These are phyloP conservation scores for Phlegmacium glaucopus DNA, from an alignment of 768 basidiomycete species.

Conservation along the genomic window DNA sequence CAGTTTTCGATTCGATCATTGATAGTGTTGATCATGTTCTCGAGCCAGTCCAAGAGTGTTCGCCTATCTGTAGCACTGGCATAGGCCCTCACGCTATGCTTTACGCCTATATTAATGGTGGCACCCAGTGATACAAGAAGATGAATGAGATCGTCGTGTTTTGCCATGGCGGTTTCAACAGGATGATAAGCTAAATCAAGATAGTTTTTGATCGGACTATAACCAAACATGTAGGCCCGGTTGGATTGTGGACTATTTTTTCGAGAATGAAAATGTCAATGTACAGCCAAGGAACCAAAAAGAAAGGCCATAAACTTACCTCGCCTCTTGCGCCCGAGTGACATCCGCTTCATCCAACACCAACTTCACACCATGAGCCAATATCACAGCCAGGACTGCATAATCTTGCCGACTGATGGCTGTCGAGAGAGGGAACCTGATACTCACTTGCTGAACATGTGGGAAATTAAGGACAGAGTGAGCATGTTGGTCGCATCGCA, in stretches of 20 bases:
- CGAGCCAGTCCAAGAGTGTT: slow-evolving; percentile 38
- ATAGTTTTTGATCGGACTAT: slow-evolving; percentile 19
- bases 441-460: slow-evolving; percentile 16
- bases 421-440: slow-evolving; percentile 34
- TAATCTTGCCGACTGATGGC: slow-evolving; percentile 33
- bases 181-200: slow-evolving; percentile 28
- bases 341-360: slow-evolving; percentile 32
- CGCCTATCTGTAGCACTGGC: slow-evolving; percentile 14
- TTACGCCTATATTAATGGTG: slow-evolving; percentile 30
- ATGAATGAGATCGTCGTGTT: slow-evolving; percentile 34
- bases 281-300: background rate
- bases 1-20: slow-evolving; percentile 21
- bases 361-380: slow-evolving; percentile 40
- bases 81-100: slow-evolving; percentile 17
- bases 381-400: slow-evolving; percentile 32
- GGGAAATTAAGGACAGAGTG: slow-evolving; percentile 38
- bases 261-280: background rate
- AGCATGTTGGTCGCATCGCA: slow-evolving; percentile 40
- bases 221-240: slow-evolving; percentile 14
- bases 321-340: slow-evolving; percentile 28
- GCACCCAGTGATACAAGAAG: slow-evolving; percentile 37
- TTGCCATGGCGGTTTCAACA: slow-evolving; percentile 33
- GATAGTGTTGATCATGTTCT: slow-evolving; percentile 23
- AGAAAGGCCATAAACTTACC: slow-evolving; percentile 20
- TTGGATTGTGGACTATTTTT: slow-evolving; percentile 16